Conservation (phyloP, 768 basidiomycete genomes). For the Termitomyces heimii region DNA sequence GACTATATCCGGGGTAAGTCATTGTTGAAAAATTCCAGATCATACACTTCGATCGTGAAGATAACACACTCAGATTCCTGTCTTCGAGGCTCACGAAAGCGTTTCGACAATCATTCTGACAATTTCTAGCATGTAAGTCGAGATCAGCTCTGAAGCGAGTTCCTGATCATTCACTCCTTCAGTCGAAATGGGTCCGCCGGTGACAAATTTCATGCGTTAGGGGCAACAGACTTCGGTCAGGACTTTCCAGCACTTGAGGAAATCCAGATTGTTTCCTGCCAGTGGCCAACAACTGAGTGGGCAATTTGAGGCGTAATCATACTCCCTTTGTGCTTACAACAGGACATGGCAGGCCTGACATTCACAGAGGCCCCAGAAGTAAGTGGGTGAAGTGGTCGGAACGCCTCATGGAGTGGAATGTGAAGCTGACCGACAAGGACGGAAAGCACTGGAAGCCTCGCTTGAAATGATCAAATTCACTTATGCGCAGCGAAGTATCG, state of each 20-base stretch:
- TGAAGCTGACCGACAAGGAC: background rate
- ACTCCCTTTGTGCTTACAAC: background rate
- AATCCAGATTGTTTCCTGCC: background rate
- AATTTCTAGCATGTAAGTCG: background rate
- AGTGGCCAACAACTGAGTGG: slow-evolving; percentile 3
- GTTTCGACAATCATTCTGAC: background rate
- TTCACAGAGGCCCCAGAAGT: slow-evolving; percentile 1
- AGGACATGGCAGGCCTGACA: background rate
- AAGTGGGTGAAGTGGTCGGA: slow-evolving; percentile 5
- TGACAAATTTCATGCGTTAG: background rate
- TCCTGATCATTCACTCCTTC: too few species aligned
- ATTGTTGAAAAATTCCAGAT: background rate
- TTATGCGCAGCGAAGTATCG: background rate
- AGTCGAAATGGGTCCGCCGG: background rate
- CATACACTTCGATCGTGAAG: background rate
- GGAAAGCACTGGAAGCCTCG: slow-evolving; percentile 5
- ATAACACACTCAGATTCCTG: background rate
- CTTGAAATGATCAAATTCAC: background rate
- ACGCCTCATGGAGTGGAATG: slow-evolving; percentile 3
- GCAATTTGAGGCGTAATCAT: background rate
- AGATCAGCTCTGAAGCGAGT: background rate
- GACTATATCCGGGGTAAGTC: background rate
- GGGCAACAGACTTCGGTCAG: background rate
- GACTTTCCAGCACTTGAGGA: background rate
- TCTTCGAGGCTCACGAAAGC: background rate